Base-by-base conservation (phyloP, 1,139 yeast genomes). In the Blastobotrys serpentis region DNA sequence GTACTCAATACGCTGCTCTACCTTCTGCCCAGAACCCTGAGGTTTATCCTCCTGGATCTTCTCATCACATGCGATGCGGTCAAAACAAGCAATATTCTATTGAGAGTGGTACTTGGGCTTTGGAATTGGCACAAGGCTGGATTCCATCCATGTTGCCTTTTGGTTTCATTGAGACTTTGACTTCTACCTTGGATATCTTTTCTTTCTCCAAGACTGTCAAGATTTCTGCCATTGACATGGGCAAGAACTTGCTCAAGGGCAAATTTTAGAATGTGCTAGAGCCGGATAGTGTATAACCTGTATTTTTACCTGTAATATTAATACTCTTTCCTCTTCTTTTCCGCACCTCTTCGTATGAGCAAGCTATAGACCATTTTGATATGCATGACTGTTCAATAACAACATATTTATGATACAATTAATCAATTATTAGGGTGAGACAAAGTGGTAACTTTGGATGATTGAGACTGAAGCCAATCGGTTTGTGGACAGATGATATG, bases 51-150 rank as follows among this genome's bases (percentile, higher is more conserved):
- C 94, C 98, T 2, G 75, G 75, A 4, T 86, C 84, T 60, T 81
- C 79, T 55, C 95, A 92, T 66, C 92, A 84, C 64, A 74, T 90
- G 64, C 66, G 61, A 32, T 84, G 80, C 65, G 96, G 96, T 29
- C 58, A 68, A 42, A 79, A 80, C 56, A 87, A 86, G 69, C 98
- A 92, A 69, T 92, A 92, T 66, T 60, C 81, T 33, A 86, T 92
- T 95, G 84, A 87, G 1, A 68, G 78, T 38, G 60, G 50, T 47
- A 75, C 87, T 0, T 90, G 82, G 69, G 97, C 98, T 4, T 73
- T 92, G 59, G 98, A 92, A 67, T 77, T 90, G 63, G 98, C 98
- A 4, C 98, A 90, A 72, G 98, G 98, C 50, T 92, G 96, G 95
- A 87, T 92, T 58, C 98, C 98, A 32, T 84, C 94, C 47, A 92